Evolutionary conservation across 441 rosid genomes (phyloP).

Genomic region (Croton laevigatus): DNA sequence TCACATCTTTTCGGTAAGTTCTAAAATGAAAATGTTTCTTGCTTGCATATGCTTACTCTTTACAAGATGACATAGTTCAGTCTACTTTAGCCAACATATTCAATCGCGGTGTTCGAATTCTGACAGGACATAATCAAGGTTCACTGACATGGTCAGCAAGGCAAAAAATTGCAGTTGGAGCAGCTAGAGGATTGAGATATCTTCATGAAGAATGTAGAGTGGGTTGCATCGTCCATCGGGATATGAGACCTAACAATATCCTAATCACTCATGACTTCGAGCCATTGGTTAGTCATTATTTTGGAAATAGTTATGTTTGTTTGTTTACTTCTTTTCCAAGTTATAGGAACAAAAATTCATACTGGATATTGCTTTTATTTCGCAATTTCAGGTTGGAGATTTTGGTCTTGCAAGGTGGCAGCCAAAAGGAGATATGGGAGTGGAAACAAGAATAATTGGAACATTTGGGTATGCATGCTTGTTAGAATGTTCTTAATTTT

Average conservation of each 20-base stretch:
- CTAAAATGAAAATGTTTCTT: neutral
- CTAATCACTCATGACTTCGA: conserved; percentile 96
- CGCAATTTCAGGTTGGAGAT: conserved; percentile 79
- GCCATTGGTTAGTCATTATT: conserved; percentile 59
- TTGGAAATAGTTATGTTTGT: conserved; percentile 5
- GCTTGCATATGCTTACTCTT: neutral
- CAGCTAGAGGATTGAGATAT: conserved; percentile 95
- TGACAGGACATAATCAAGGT: conserved; percentile 51
- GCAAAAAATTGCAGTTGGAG: conserved; percentile 93
- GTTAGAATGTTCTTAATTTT: conserved; percentile 11
- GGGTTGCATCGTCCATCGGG: conserved; percentile 97
- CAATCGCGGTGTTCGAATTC: conserved; percentile 11
- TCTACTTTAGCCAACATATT: conserved; percentile 4
- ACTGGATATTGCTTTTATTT: conserved; percentile 14
- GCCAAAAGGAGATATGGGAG: conserved; percentile 87
- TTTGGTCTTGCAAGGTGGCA: conserved; percentile 99
- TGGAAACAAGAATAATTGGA: conserved; percentile 93
- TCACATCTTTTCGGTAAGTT: conserved; percentile 81
- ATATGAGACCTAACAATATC: conserved; percentile 99
- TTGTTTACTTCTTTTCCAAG: conserved; percentile 6
- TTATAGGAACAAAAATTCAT: neutral
- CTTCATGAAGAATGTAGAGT: conserved; percentile 99
- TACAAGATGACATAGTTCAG: neutral
- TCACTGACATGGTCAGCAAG: conserved; percentile 77
- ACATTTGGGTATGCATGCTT: conserved; percentile 76